phyloP scores from a whole-genome alignment of 2,329 filamentous ascomycete species.

The Epicoccum sorghinum region DNA sequence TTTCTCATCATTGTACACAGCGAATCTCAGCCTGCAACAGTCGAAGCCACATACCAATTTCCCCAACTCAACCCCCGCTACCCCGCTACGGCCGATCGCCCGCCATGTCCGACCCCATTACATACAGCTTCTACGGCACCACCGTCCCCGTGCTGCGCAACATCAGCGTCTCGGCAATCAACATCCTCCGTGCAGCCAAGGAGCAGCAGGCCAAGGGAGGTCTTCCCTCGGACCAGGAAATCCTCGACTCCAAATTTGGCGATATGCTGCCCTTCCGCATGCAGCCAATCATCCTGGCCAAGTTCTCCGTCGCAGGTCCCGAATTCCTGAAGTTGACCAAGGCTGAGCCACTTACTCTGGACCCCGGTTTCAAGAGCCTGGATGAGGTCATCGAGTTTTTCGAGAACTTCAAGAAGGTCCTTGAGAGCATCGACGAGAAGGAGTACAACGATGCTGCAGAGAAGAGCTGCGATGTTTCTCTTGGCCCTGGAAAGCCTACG shows the following conservation, averaged over 20 bases:
- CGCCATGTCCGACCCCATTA: conserved; percentile 23
- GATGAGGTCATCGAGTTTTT: conserved; percentile 30
- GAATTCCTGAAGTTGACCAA: conserved; percentile 14
- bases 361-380: conserved; percentile 20
- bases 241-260: conserved; percentile 24
- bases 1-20: neutral
- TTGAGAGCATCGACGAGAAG: conserved; percentile 25
- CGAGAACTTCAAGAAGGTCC: conserved; percentile 18
- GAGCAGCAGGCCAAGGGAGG: conserved; percentile 20
- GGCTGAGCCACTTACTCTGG: conserved; percentile 8
- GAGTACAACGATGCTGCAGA: conserved; percentile 24
- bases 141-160: conserved; percentile 22
- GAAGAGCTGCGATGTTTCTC: conserved; percentile 20
- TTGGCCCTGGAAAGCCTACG: conserved; percentile 11
- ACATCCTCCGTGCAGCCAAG: conserved; percentile 24
- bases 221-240: conserved; percentile 22
- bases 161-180: conserved; percentile 19
- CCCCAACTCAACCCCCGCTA: neutral
- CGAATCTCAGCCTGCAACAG: neutral
- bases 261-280: conserved; percentile 30
- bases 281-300: conserved; percentile 26
- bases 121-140: conserved; percentile 26
- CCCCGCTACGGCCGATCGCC: conserved; percentile 10
- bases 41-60: neutral
- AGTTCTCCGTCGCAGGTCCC: conserved; percentile 20